phyloP scores from a whole-genome alignment of 2,329 filamentous ascomycete genomes.

The Hymenoscyphus fraxineus region DNA sequence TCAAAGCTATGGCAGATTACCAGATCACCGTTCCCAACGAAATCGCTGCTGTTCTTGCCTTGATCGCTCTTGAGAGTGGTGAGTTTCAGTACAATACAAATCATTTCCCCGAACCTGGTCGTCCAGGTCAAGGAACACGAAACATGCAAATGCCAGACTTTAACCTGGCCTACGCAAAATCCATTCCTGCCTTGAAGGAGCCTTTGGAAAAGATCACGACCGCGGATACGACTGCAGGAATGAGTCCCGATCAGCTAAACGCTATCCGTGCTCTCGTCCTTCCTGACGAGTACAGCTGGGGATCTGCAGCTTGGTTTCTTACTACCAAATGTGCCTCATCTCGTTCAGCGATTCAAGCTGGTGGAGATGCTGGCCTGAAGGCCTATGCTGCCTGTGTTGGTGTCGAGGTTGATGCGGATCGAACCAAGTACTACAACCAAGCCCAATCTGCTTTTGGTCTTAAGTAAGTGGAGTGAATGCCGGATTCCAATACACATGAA shows the following conservation, averaged over 20 bases:
- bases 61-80: constrained; percentile 59
- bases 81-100: constrained; percentile 62
- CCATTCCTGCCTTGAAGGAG: constrained; percentile 41
- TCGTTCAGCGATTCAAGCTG: constrained; percentile 39
- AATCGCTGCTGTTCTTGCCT: constrained; percentile 55
- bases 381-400: constrained; percentile 54
- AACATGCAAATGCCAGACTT: constrained; percentile 60
- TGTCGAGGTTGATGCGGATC: constrained; percentile 43
- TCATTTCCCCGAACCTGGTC: constrained; percentile 45
- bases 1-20: constrained; percentile 51
- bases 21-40: constrained; percentile 47
- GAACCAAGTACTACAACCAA: constrained; percentile 47
- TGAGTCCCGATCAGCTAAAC: constrained; percentile 38
- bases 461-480: neutral
- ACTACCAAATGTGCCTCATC: constrained; percentile 47
- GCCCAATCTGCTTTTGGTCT: constrained; percentile 42
- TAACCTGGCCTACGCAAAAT: constrained; percentile 52
- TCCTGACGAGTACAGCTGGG: constrained; percentile 50
- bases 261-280: constrained; percentile 49
- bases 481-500: too few relatives aligned
- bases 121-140: constrained; percentile 58
- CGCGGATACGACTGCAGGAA: constrained; percentile 28
- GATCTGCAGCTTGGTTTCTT: constrained; percentile 58
- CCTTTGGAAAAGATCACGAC: constrained; percentile 33
- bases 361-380: constrained; percentile 47